Percentiles rank a stretch among this genome's conserved stretches.
Evolutionary conservation across 2,329 filamentous ascomycete species (phyloP).

Genomic region (Colletotrichum lindemuthianum): DNA sequence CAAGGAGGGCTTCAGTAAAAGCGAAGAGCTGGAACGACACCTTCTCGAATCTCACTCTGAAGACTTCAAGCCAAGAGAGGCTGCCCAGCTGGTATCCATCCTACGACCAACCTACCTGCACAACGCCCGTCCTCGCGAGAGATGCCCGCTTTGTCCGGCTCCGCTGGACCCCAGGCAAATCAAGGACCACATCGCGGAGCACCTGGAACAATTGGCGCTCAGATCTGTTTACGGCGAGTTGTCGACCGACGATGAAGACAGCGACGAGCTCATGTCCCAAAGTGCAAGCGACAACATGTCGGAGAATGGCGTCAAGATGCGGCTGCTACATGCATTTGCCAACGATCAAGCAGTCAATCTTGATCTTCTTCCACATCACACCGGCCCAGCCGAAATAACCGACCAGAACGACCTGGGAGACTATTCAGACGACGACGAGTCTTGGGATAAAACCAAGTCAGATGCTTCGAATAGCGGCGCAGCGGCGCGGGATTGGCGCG

Average conservation of each 20-base stretch:
- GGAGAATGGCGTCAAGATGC: not conserved
- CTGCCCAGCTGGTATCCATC: not conserved
- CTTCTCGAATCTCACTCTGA: not conserved
- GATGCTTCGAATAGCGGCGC: not conserved
- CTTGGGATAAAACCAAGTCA: not conserved
- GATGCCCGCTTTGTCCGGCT: conserved; percentile 10
- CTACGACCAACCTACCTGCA: conserved; percentile 6
- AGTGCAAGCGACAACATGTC: conserved; percentile 18
- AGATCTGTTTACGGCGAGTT: not conserved
- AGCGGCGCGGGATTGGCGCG: conserved; percentile 3
- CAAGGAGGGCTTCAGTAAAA: not conserved
- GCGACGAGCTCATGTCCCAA: conserved; percentile 24
- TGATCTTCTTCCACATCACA: not conserved
- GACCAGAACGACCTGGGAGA: conserved; percentile 9
- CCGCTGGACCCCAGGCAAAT: not conserved
- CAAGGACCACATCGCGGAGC: conserved; percentile 14
- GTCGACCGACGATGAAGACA: conserved; percentile 4
- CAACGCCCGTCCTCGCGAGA: not conserved
- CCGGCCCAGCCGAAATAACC: conserved; percentile 5
- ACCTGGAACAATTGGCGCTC: conserved; percentile 10
- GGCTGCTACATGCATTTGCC: conserved; percentile 8
- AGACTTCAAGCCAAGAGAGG: conserved; percentile 8
- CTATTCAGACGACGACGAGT: conserved; percentile 13
- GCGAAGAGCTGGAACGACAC: not conserved
- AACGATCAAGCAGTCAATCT: conserved; percentile 2